Conservation (phyloP, 805 yeast genomes). For the Lipomyces sp. region DNA sequence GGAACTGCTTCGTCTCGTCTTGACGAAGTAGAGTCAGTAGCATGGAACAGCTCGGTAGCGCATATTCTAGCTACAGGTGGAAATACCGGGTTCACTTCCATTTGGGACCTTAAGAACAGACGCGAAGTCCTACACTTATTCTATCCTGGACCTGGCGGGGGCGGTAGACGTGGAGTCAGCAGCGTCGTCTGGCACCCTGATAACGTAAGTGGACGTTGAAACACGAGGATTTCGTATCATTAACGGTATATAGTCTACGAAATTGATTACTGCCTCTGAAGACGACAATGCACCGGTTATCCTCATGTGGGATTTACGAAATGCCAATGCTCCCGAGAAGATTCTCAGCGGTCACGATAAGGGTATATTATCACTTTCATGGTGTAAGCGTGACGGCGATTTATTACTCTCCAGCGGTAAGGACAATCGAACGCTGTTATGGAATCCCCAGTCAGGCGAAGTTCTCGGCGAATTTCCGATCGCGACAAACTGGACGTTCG, state of each 20-base stretch:
- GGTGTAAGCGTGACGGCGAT: conserved; percentile 84
- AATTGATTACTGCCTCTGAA: conserved; percentile 84
- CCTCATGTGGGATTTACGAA: conserved; percentile 91
- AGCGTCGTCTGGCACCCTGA: conserved; percentile 93
- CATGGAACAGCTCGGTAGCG: conserved; percentile 85
- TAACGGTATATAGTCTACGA: conserved; percentile 67
- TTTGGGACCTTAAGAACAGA: conserved; percentile 90
- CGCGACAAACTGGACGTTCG: conserved; percentile 91
- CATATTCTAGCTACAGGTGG: conserved; percentile 93
- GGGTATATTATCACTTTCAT: conserved; percentile 88
- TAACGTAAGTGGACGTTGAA: conserved; percentile 19
- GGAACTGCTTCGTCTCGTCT: conserved; percentile 78
- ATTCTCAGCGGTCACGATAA: conserved; percentile 78
- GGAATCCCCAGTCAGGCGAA: conserved; percentile 83
- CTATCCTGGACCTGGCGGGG: conserved; percentile 54
- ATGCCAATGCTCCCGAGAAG: conserved; percentile 86
- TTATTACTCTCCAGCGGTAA: conserved; percentile 88
- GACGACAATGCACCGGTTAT: conserved; percentile 80
- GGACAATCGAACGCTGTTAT: conserved; percentile 82
- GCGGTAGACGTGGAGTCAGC: conserved; percentile 69
- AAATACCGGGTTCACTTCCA: conserved; percentile 80
- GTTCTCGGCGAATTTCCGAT: conserved; percentile 87
- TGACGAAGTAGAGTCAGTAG: conserved; percentile 77
- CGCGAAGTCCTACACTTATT: conserved; percentile 86
- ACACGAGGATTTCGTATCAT: not conserved